A percentile compares a stretch with the other conserved stretches of the same genome.
phyloP scores from a whole-genome alignment of 2,329 filamentous ascomycete species.

The Beauveria caledonica region DNA sequence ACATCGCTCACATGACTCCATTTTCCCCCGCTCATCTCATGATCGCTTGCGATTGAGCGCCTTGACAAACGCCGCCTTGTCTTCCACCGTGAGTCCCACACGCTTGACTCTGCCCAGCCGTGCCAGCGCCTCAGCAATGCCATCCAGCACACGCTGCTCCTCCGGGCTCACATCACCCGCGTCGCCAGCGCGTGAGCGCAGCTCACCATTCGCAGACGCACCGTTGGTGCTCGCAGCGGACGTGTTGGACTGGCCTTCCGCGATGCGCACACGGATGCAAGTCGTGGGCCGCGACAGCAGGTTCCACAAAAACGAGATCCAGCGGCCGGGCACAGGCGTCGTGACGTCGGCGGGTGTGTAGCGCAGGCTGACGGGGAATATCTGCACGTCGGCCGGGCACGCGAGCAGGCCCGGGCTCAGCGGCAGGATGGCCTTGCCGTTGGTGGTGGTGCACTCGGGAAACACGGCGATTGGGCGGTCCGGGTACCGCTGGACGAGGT shows the following conservation, averaged over 20 bases:
- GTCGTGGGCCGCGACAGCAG: conserved; percentile 79
- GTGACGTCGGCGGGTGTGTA: conserved; percentile 87
- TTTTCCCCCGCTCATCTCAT: conserved; percentile 14
- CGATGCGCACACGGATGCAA: conserved; percentile 84
- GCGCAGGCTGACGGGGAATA: conserved; percentile 85
- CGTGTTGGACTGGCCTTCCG: conserved; percentile 58
- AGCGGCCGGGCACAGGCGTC: conserved; percentile 73
- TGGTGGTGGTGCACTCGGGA: conserved; percentile 90
- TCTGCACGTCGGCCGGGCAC: conserved; percentile 57
- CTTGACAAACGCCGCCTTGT: conserved; percentile 76
- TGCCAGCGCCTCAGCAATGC: conserved; percentile 78
- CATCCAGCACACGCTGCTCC: conserved; percentile 66
- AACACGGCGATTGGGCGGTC: conserved; percentile 76
- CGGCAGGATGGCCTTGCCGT: conserved; percentile 81
- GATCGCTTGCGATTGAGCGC: conserved; percentile 45
- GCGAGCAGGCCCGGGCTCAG: conserved; percentile 70
- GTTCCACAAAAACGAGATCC: conserved; percentile 72
- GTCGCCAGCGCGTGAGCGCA: conserved; percentile 20
- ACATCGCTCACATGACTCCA: not conserved
- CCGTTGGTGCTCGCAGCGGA: conserved; percentile 30
- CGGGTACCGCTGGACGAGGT: conserved; percentile 60
- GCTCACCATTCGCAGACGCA: conserved; percentile 21
- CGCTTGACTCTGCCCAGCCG: conserved; percentile 79
- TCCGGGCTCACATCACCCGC: conserved; percentile 35
- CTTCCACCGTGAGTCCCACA: conserved; percentile 72